Percentiles rank a stretch among this genome's conserved stretches.
Evolutionary conservation across 495 filamentous ascomycete species (phyloP).

Genomic region (Pseudevernia furfuracea): DNA sequence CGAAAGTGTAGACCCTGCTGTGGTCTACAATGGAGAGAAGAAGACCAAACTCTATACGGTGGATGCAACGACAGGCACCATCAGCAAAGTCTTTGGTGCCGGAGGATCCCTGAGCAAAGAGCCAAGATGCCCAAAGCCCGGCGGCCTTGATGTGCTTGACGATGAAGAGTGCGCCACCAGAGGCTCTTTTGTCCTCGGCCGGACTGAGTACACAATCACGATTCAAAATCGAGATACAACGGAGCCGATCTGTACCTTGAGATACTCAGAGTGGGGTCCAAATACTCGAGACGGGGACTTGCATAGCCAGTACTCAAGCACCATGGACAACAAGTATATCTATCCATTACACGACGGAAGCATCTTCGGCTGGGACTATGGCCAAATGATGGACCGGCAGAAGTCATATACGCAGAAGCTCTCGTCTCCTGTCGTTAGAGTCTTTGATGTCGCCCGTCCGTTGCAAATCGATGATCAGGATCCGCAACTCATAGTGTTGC

Average conservation of each 20-base stretch:
- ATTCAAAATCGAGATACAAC: slow-evolving; percentile 72
- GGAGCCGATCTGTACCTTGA: slow-evolving; percentile 78
- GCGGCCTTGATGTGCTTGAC: slow-evolving; percentile 52
- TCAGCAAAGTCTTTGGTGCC: slow-evolving; percentile 59
- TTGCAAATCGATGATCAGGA: slow-evolving; percentile 48
- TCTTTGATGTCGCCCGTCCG: slow-evolving; percentile 83
- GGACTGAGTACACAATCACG: slow-evolving; percentile 78
- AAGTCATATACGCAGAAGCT: slow-evolving; percentile 59
- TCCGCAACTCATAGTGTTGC: slow-evolving; percentile 67
- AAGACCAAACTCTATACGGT: slow-evolving; percentile 74
- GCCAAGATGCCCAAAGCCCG: slow-evolving; percentile 46
- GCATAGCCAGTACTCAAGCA: slow-evolving; percentile 64
- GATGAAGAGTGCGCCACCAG: slow-evolving; percentile 64
- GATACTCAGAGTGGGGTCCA: slow-evolving; percentile 89
- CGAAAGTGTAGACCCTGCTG: slow-evolving; percentile 55
- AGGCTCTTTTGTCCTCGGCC: slow-evolving; percentile 68
- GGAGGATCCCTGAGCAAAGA: slow-evolving; percentile 43
- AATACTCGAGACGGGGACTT: slow-evolving; percentile 90
- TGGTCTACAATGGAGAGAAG: slow-evolving; percentile 75
- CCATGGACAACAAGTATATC: slow-evolving; percentile 83
- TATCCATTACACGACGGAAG: slow-evolving; percentile 82
- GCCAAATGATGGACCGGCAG: slow-evolving; percentile 42
- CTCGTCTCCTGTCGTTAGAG: slow-evolving; percentile 73
- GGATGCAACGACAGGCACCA: slow-evolving; percentile 72
- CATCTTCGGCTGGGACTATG: slow-evolving; percentile 71